These are phyloP conservation scores for Geotrichum phurueaensis DNA, from an alignment of 1,139 yeast genomes.

Conservation along the genomic window DNA sequence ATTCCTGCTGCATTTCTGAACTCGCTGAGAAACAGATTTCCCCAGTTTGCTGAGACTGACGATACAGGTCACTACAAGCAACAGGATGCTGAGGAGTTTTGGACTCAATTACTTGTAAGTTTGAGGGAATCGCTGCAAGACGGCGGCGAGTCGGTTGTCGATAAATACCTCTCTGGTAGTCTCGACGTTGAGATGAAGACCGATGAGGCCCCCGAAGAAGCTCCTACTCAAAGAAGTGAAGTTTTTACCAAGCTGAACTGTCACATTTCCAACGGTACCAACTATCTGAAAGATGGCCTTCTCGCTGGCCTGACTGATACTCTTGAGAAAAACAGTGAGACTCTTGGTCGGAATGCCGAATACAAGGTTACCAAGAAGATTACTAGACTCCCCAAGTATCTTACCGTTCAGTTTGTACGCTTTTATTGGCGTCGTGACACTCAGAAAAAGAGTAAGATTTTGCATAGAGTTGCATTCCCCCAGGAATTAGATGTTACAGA, in stretches of 20 bases:
- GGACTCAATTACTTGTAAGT: slow-evolving; percentile 64
- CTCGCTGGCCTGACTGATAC: slow-evolving; percentile 67
- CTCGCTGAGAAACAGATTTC: slow-evolving; percentile 44
- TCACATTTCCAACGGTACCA: slow-evolving; percentile 79
- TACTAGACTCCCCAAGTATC: slow-evolving; percentile 75
- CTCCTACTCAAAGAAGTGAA: slow-evolving; percentile 45
- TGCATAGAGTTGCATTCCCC: slow-evolving; percentile 92
- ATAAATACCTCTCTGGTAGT: slow-evolving; percentile 57
- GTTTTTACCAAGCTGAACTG: slow-evolving; percentile 71
- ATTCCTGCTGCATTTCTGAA: slow-evolving; percentile 59
- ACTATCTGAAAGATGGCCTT: slow-evolving; percentile 83
- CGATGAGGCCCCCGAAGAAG: slow-evolving; percentile 56
- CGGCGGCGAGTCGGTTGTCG: slow-evolving; percentile 35
- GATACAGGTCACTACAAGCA: slow-evolving; percentile 73
- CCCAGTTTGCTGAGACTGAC: slow-evolving; percentile 79
- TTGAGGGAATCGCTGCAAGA: slow-evolving; percentile 36
- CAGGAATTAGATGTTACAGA: slow-evolving; percentile 86
- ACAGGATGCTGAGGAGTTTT: slow-evolving; percentile 97
- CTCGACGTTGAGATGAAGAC: slow-evolving; percentile 55
- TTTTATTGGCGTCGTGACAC: slow-evolving; percentile 95
- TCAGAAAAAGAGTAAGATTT: slow-evolving; percentile 81
- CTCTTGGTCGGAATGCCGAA: slow-evolving; percentile 61
- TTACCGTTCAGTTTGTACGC: slow-evolving; percentile 88
- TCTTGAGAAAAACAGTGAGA: slow-evolving; percentile 70
- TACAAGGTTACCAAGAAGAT: slow-evolving; percentile 66